Evolutionary conservation across 805 yeast species (phyloP).

Genomic region (Nakazawaea ambrosiae): DNA sequence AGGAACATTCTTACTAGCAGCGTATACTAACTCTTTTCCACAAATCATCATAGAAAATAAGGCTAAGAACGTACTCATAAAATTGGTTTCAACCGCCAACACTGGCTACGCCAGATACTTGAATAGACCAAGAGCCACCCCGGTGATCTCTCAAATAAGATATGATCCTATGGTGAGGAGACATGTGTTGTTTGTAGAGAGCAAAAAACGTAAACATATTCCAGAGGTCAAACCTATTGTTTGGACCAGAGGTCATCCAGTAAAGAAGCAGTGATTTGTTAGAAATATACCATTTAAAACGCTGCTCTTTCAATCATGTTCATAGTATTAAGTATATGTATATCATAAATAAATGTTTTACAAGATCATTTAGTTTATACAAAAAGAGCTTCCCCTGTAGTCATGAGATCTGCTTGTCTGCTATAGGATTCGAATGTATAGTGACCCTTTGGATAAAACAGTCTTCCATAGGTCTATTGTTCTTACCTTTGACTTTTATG

Average conservation of each 20-base stretch:
- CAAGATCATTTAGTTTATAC: too few species aligned
- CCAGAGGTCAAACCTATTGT: slow-evolving; percentile 44
- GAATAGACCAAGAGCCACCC: slow-evolving; percentile 74
- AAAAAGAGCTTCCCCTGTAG: too few species aligned
- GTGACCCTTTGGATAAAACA: slow-evolving; percentile 23
- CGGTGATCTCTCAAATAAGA: slow-evolving; percentile 71
- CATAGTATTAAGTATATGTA: slow-evolving; percentile 8
- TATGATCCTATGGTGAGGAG: slow-evolving; percentile 86
- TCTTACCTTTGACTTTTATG: slow-evolving; percentile 23
- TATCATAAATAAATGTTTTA: slow-evolving; percentile 11
- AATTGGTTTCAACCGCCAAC: slow-evolving; percentile 80
- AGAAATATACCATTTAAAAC: too few species aligned
- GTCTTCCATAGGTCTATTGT: slow-evolving; percentile 27
- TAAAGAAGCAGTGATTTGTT: slow-evolving; percentile 26
- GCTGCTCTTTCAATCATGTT: too few species aligned
- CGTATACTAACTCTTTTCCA: slow-evolving; percentile 11
- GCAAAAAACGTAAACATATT: slow-evolving; percentile 73
- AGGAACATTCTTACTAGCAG: too few species aligned
- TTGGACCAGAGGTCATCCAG: slow-evolving; percentile 36
- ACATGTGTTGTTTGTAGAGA: slow-evolving; percentile 86
- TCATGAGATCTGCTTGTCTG: slow-evolving; percentile 17
- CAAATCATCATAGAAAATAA: slow-evolving; percentile 31
- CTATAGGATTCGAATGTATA: slow-evolving; percentile 38
- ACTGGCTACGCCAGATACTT: slow-evolving; percentile 85
- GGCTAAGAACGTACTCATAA: slow-evolving; percentile 74